Base-by-base conservation (phyloP, 129 eudicot species). In the Saussurea involucrata region DNA sequence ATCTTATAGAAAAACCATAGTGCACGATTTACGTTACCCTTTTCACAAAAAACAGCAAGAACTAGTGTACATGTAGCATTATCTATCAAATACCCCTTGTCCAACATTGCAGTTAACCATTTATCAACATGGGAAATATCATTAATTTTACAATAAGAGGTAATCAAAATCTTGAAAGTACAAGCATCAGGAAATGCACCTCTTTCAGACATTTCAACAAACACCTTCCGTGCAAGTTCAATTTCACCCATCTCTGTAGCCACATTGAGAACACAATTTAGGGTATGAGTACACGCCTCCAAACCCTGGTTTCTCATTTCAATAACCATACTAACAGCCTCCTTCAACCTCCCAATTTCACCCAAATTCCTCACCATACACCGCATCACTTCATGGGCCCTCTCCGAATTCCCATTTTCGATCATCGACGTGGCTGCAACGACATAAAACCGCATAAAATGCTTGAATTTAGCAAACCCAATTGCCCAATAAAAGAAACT, bases 401-500 rank as follows among this genome's bases (percentile, higher is more conserved):
- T 87, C 66, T 85, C 96, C 28, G 84, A 66, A 76, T 94, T 89
- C 17, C 79, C 87, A 83, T 85, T 94, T 28, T 85, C 88, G 69
- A 94, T 87, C 89, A 94, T 83, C 20, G 81, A 89, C 15, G 82
- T 78, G 1, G 92, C 86, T 0, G 87, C 33, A 68, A 91, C 97
- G 13, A 94, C 86, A 55, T 94, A 94, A 76, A 94, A 79, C 68
- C 98, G 75, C 97, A 89, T 83, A 66, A 87, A 94, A 69, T 84
- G 71, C 46, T 87, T 82, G 73, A 87, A 94, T 57, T 71, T 94
- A 4, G 73, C 42, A 63, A 32, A 87, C 80, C 82, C 83, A 66
- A 77, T 81, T 21, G 93, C 97, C 97, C 96, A 94, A 37, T 89
- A 76, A 5, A 94, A 91, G 97, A 94, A 94, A 83, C 96, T 86